phyloP scores from a whole-genome alignment of 495 filamentous ascomycete genomes.

The Trichoderma virens region DNA sequence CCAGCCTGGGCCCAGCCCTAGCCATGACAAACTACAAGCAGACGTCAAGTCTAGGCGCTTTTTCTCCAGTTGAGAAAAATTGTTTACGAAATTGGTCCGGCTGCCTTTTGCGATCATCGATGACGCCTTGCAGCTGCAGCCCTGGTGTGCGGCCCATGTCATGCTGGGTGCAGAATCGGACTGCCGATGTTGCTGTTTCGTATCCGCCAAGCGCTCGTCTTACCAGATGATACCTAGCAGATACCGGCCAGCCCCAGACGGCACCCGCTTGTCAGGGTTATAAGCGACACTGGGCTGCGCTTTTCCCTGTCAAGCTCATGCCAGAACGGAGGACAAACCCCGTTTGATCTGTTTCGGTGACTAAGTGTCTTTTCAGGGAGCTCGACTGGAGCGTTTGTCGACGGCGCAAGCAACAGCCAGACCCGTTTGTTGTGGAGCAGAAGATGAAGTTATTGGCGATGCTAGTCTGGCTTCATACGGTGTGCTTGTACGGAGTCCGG shows the following conservation, averaged over 20 bases:
- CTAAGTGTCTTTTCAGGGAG: background rate
- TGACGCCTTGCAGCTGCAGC: background rate
- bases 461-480: too few species aligned
- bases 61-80: too few species aligned
- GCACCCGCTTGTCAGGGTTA: background rate
- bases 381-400: background rate
- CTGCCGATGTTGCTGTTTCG: background rate
- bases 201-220: background rate
- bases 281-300: background rate
- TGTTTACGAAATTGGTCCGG: background rate
- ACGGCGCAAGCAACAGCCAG: background rate
- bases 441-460: background rate
- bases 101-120: background rate
- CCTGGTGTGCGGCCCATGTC: background rate
- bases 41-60: too few species aligned
- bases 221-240: background rate
- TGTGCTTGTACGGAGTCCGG: too few species aligned
- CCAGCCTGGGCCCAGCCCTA: too few species aligned
- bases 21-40: too few species aligned
- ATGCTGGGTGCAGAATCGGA: background rate
- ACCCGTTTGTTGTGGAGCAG: background rate
- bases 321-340: background rate
- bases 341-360: background rate
- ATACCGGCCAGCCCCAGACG: background rate
- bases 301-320: background rate